A percentile compares a stretch with the other conserved stretches of the same genome.
phyloP scores from a whole-genome alignment of 805 yeast genomes.

The Jamesozyma piceae region DNA sequence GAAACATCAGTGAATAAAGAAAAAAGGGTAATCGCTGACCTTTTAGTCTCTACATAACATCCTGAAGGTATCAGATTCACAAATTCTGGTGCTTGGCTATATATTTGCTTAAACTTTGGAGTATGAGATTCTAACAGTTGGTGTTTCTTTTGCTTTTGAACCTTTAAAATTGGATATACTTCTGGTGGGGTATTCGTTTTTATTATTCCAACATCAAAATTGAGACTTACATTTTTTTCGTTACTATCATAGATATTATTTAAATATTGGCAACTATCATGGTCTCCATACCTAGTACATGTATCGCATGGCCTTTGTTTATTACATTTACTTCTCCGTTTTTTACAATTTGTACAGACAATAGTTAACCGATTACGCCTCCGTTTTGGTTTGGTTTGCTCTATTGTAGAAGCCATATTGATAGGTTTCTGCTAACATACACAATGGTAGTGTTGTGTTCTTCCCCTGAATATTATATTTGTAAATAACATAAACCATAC shows the following conservation, averaged over 20 bases:
- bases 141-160: background rate
- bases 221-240: background rate
- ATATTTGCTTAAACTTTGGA: background rate
- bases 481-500: too few relatives aligned
- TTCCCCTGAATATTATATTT: too few relatives aligned
- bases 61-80: constrained; percentile 23
- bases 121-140: background rate
- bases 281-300: constrained; percentile 17
- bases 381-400: background rate
- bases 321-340: constrained; percentile 27
- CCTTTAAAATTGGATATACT: background rate
- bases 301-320: constrained; percentile 21
- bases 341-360: constrained; percentile 28
- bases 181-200: background rate
- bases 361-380: constrained; percentile 23
- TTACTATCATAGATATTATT: background rate
- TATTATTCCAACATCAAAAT: background rate
- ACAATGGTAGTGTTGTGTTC: too few relatives aligned
- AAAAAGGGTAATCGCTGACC: constrained; percentile 22
- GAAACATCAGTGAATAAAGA: constrained; percentile 19
- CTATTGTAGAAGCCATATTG: background rate
- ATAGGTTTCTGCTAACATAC: too few relatives aligned
- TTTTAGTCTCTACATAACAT: constrained; percentile 16
- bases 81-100: background rate
- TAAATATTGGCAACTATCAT: constrained; percentile 15